Percentiles rank a stretch among this genome's conserved stretches.
These are phyloP conservation scores for Acanthamoeba lenticulata DNA, from an alignment of 208 protist species.

Conservation along the genomic window DNA sequence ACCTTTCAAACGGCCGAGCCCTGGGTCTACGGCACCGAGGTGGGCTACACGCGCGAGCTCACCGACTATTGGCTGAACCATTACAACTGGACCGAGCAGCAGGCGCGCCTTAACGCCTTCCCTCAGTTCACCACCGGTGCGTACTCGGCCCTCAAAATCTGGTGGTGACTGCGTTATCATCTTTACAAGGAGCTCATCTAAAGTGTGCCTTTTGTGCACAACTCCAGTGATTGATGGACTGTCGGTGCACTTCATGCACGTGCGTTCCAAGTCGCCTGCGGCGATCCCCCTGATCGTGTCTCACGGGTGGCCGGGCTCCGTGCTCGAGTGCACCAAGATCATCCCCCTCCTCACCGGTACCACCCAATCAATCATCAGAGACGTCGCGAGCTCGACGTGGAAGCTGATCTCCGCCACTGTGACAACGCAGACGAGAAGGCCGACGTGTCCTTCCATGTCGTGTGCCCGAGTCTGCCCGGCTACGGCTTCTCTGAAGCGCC, in stretches of 20 bases:
- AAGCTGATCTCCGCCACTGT: not conserved
- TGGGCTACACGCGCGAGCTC: conserved; percentile 17
- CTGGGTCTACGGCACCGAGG: not conserved
- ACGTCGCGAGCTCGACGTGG: too few species aligned
- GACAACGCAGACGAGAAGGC: not conserved
- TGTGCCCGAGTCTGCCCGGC: conserved; percentile 61
- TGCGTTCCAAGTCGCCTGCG: not conserved
- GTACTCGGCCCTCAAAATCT: not conserved
- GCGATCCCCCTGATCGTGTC: conserved; percentile 32
- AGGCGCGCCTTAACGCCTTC: conserved; percentile 8
- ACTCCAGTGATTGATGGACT: conserved; percentile 17
- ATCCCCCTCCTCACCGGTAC: conserved; percentile 57
- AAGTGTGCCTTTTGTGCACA: not conserved
- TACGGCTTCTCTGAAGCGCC: conserved; percentile 53
- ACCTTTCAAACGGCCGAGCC: not conserved
- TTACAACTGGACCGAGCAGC: conserved; percentile 23
- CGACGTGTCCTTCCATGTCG: conserved; percentile 52
- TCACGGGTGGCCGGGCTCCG: conserved; percentile 59
- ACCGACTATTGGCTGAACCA: conserved; percentile 16
- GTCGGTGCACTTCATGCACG: conserved; percentile 65
- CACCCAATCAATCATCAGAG: not conserved
- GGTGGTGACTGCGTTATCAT: not conserved
- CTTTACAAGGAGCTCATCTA: not conserved
- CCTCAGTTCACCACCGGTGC: conserved; percentile 41
- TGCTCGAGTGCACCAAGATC: conserved; percentile 58